Evolutionary conservation across 257 asterid species (phyloP), one percentile per base, ranked within the genome.

Genomic region (Penstemon eatonii): DNA sequence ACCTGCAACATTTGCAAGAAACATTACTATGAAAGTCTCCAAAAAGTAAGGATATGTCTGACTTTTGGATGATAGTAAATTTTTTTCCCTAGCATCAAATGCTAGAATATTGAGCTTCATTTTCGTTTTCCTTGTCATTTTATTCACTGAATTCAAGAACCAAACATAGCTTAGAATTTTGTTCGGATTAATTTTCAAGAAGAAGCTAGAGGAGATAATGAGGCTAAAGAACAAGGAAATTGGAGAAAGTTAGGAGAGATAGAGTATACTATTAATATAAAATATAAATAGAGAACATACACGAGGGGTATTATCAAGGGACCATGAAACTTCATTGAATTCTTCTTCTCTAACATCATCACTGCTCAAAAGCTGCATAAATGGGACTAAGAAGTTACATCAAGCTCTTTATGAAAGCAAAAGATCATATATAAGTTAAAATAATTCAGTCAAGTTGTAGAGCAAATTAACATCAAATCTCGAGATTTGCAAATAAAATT

Each of bases 241-340:
- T 3, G 11, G 50, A 65, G 41, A 13, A 47, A 53, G 7, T 9
- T 25, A 37, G 43, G 7, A 37, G 46, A 50, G 2, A 6, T 5
- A 58, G 41, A 2, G 33, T 15, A 15, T 15, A 0, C 18, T 15
- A 15, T 15, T 15, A 15, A 15, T 15, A 0, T 15, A 10, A 0
- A 8, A 13, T 60, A 40, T 60, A 60, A 60, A 0, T 15, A 19
- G 36, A 44, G 46, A 25, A 70, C 69, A 64, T 75, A 83, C 99
- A 82, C 72, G 87, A 69, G 99, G 97, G 60, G 80, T 64, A 60
- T 77, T 89, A 78, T 72, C 91, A 54, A 88, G 83, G 47, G 89
- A 79, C 99, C 99, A 93, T 36, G 87, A 77, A 60, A 82, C 87
- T 73, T 88, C 96, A 71, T 81, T 82, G 81, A 84, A 89, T 78